Base-by-base conservation (phyloP, 345 rosid genomes). In the Salix arbutifolia region DNA sequence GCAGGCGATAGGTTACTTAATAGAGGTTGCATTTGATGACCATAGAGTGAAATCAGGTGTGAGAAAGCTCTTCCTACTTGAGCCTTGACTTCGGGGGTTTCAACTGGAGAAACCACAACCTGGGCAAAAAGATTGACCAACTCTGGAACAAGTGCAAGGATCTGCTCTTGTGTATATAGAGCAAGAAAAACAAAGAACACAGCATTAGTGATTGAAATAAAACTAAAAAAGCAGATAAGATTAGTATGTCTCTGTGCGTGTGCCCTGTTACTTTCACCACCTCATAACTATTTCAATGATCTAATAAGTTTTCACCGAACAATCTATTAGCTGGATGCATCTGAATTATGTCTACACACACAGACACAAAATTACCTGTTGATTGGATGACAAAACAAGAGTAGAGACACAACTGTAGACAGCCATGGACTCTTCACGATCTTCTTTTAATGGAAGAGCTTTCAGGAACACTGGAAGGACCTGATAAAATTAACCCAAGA, bases 381-480 rank as follows among this genome's bases (percentile, higher is more conserved):
- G 90, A 78, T 93, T 92, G 75, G 98, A 94, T 30, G 97, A 77
- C 81, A 91, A 80, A 72, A 96, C 94, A 70, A 94, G 97, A 42
- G 90, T 81, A 70, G 89, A 92, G 74, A 94, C 83, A 85, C 98
- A 96, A 71, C 84, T 86, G 83, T 94, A 94, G 58, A 96, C 97
- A 58, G 95, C 87, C 88, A 87, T 83, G 53, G 99, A 96, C 81
- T 96, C 99, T 76, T 96, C 99, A 21, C 74, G 96, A 77, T 96
- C 98, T 87, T 96, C 99, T 83, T 89, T 94, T 56, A 96, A 71
- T 52, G 99, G 99, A 82, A 96, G 97, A 67, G 87, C 94, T 87
- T 88, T 96, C 83, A 96, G 46, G 69, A 96, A 89, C 70, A 90
- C 93, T 30, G 98, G 98, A 79, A 96, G 96, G 74, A 96, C 98